Conservation (phyloP, 2,329 filamentous ascomycete species). For the Monascus ruber region DNA sequence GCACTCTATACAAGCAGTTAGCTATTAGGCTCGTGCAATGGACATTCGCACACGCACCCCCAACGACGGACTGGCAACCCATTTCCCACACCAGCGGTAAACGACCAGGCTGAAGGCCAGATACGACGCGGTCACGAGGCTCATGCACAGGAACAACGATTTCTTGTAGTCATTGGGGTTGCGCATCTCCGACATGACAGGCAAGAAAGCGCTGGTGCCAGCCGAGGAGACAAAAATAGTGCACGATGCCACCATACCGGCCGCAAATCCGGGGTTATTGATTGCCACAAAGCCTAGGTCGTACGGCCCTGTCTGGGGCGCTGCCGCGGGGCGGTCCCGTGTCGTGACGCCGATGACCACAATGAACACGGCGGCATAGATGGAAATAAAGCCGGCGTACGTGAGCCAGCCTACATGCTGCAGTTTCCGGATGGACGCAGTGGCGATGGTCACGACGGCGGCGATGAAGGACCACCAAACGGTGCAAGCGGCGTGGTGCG, state of each 20-base stretch:
- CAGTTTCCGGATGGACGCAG: constrained; percentile 47
- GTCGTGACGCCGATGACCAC: constrained; percentile 49
- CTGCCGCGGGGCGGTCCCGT: constrained; percentile 47
- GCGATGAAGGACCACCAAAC: constrained; percentile 47
- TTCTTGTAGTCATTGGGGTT: constrained; percentile 49
- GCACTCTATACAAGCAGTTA: constrained; percentile 29
- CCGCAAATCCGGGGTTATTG: constrained; percentile 46
- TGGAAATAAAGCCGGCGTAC: constrained; percentile 48
- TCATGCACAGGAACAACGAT: constrained; percentile 49
- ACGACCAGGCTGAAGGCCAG: constrained; percentile 49
- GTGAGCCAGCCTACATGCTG: constrained; percentile 52
- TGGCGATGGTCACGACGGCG: constrained; percentile 37
- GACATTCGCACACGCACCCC: constrained; percentile 20
- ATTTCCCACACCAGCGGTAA: constrained; percentile 51
- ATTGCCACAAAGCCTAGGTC: constrained; percentile 50
- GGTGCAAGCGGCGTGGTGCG: constrained; percentile 47
- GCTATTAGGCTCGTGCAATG: too few relatives aligned
- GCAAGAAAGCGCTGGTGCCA: constrained; percentile 50
- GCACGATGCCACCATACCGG: constrained; percentile 45
- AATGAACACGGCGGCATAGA: constrained; percentile 48
- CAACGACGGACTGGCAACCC: constrained; percentile 51
- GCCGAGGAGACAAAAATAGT: constrained; percentile 52
- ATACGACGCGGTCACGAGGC: constrained; percentile 46
- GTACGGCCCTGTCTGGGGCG: constrained; percentile 47
- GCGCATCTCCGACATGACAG: constrained; percentile 55